Evolutionary conservation across 2,329 filamentous ascomycete species (phyloP), one percentile per base, ranked within the genome.

Genomic region (Colletotrichum graminicola): DNA sequence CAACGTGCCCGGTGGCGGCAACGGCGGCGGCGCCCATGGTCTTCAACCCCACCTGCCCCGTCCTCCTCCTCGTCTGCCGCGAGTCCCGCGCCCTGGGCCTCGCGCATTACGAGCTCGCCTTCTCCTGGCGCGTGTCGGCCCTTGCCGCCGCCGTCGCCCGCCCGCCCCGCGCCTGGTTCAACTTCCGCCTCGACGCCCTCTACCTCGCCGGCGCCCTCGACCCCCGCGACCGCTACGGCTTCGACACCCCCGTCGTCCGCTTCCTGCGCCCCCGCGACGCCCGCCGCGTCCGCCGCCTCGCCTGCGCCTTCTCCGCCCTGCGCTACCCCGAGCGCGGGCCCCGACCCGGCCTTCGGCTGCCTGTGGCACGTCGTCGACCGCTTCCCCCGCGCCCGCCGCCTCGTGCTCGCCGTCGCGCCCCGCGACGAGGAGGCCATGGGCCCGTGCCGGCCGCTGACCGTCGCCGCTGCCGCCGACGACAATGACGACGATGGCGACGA

Each of bases 321-420:
- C 79, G 80, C 32, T 83, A 84, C 68, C 82, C 82, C 60, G 78
- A 81, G 59, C 78, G 82, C 60, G 82, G 81, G 73, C 78, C 78
- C 79, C 11, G 84, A 85, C 71, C 81, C 84, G 74, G 82, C 87
- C 60, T 86, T 86, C 72, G 82, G 82, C 11, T 80, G 81, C 29
- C 77, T 87, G 61, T 87, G 85, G 77, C 84, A 86, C 70, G 79
- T 87, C 54, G 79, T 85, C 54, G 84, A 87, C 73, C 80, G 82
- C 32, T 87, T 86, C 66, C 75, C 78, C 5, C 73, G 74, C 12
- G 79, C 77, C 4, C 75, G 77, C 56, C 75, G 79, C 67, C 76
- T 87, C 26, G 65, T 85, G 21, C 75, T 87, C 32, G 82, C 83
- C 26, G 82, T 84, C 49, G 82, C 78, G 34, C 77, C 79, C n/a